Percentiles rank a stretch among this genome's conserved stretches.
Evolutionary conservation across 352 stramenopile species (phyloP).

Genomic region (Phytophthora palmivora): DNA sequence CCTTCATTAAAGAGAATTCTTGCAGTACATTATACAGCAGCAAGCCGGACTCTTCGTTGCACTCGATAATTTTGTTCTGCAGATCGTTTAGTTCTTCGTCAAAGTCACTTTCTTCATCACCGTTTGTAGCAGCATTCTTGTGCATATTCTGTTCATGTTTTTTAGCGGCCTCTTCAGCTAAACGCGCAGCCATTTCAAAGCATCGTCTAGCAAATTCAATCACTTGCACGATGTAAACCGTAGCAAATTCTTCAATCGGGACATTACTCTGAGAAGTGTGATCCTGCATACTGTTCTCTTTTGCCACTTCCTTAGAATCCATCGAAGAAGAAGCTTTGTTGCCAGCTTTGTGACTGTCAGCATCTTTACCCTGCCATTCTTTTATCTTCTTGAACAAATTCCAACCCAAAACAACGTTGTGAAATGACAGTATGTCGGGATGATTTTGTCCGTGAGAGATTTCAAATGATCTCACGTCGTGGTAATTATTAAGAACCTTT

Average conservation of each 20-base stretch:
- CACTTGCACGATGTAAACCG: conserved; percentile 55
- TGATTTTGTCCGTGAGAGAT: background rate
- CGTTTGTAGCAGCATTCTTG: conserved; percentile 6
- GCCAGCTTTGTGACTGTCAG: conserved; percentile 10
- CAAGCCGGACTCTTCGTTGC: conserved; percentile 76
- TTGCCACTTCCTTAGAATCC: conserved; percentile 10
- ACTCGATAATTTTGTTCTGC: conserved; percentile 53
- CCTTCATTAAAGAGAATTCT: conserved; percentile 64
- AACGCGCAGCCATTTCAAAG: conserved; percentile 65
- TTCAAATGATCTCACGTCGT: background rate
- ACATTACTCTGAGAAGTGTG: conserved; percentile 10
- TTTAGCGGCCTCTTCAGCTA: conserved; percentile 35
- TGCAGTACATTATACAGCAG: conserved; percentile 79
- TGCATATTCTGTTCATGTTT: conserved; percentile 15
- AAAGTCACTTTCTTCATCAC: conserved; percentile 20
- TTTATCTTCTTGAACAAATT: conserved; percentile 70
- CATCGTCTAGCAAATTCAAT: conserved; percentile 73
- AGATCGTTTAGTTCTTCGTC: conserved; percentile 42
- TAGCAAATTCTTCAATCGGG: conserved; percentile 55
- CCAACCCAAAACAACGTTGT: conserved; percentile 46
- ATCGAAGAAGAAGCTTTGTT: conserved; percentile 5
- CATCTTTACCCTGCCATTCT: conserved; percentile 48
- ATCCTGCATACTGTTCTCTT: background rate
- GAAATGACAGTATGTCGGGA: conserved; percentile 35
- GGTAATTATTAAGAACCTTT: conserved; percentile 1